Conservation (phyloP, 441 rosid genomes). For the Arabidopsis lyrata region DNA sequence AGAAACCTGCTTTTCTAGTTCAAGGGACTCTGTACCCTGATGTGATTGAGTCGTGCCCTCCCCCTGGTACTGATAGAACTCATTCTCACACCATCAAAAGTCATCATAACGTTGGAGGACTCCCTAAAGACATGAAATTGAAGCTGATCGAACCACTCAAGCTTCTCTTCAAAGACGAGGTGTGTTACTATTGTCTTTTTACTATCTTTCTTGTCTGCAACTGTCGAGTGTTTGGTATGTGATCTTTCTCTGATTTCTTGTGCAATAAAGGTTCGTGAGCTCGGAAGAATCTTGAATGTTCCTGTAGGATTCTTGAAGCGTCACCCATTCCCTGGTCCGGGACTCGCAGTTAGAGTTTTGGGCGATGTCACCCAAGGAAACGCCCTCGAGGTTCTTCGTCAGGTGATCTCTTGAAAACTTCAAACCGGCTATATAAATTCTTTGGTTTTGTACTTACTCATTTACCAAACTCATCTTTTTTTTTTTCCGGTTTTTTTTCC, state of each 20-base stretch:
- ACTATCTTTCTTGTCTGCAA: not conserved
- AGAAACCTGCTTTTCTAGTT: slow-evolving; percentile 79
- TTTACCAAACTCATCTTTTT: not conserved
- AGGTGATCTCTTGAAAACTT: slow-evolving; percentile 49
- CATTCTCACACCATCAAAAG: slow-evolving; percentile 94
- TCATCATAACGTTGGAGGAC: slow-evolving; percentile 97
- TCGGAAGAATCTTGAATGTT: slow-evolving; percentile 79
- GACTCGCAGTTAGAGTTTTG: slow-evolving; percentile 88
- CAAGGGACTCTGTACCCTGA: slow-evolving; percentile 96
- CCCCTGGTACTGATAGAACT: slow-evolving; percentile 86
- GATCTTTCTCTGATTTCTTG: slow-evolving; percentile 28
- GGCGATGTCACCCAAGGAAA: slow-evolving; percentile 90
- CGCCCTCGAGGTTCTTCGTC: slow-evolving; percentile 84
- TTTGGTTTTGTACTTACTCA: not conserved
- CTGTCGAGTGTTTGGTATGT: not conserved
- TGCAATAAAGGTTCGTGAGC: slow-evolving; percentile 70
- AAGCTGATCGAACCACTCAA: slow-evolving; percentile 96
- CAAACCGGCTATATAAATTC: not conserved
- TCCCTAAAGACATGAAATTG: slow-evolving; percentile 90
- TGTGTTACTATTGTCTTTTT: slow-evolving; percentile 35
- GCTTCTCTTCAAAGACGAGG: slow-evolving; percentile 96
- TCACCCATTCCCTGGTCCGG: slow-evolving; percentile 98
- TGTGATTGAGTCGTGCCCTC: slow-evolving; percentile 98
- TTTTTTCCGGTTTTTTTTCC: not conserved
- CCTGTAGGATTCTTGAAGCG: slow-evolving; percentile 84